Base-by-base conservation (phyloP, 2,329 filamentous ascomycete species). In the Lachnellula occidentalis region DNA sequence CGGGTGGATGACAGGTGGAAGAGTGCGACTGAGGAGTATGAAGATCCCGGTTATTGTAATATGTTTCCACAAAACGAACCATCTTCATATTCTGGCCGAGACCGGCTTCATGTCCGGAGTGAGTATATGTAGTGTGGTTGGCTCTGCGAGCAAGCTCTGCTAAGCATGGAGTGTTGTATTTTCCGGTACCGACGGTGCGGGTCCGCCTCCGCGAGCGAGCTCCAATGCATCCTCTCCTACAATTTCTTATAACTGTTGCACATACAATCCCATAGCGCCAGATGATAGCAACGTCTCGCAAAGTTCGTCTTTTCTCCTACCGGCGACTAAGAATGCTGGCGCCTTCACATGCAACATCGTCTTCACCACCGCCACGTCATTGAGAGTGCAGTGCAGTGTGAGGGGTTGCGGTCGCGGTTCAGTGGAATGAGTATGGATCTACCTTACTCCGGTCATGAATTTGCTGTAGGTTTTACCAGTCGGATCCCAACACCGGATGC, bases 351-450 rank as follows among this genome's bases (percentile, higher is more conserved):
- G 22, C 43, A 17, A 46, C 9, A 12, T 46, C 6, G 31, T 21
- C 43, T 31, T 46, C 12, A 27, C 43, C 43, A 22, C 43, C 22
- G 43, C 43, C 43, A 46, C 43, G 43, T 46, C 43, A 46, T 22
- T 8, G 17, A 43, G 21, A 43, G 17, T 15, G 22, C 11, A 31
- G 14, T 17, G 36, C 36, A 39, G 8, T 45, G 47, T 24, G 53
- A 57, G 42, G 46, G 50, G 31, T 53, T 48, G 53, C 48, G 51
- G 50, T 53, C 50, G 53, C 48, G 51, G 50, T 59, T 47, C 56
- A 49, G 48, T 34, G 41, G 52, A 45, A 56, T 31, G 43, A 45
- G 53, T 54, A 53, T 61, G 58, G 43, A 59, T 61, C 57, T 60
- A 49, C 53, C 43, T 46, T 34, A 46, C 43, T 46, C 43, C 43